A percentile compares a stretch with the other conserved stretches of the same genome.
Conservation (phyloP, 345 rosid genomes). For the Laguncularia racemosa region DNA sequence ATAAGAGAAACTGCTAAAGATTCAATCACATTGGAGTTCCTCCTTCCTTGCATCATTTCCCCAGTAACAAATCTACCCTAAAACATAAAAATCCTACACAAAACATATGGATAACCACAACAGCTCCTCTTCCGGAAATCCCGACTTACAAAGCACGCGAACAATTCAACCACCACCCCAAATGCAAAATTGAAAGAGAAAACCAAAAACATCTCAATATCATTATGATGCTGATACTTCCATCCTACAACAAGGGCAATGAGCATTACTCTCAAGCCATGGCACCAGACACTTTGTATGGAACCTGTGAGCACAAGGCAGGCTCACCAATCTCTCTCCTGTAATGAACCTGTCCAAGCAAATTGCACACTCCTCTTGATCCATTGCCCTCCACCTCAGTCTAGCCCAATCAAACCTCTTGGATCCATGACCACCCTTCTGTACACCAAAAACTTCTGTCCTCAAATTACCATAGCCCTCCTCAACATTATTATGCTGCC, state of each 20-base stretch:
- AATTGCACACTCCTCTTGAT: slow-evolving; percentile 62
- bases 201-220: too few relatives aligned
- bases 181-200: too few relatives aligned
- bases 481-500: background rate
- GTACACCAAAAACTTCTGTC: slow-evolving; percentile 21
- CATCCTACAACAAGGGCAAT: slow-evolving; percentile 75
- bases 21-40: too few relatives aligned
- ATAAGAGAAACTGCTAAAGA: too few relatives aligned
- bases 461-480: slow-evolving; percentile 21
- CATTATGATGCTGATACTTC: slow-evolving; percentile 13
- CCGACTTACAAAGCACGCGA: too few relatives aligned
- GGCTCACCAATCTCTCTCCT: slow-evolving; percentile 46
- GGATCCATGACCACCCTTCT: slow-evolving; percentile 18
- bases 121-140: too few relatives aligned
- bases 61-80: too few relatives aligned
- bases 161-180: too few relatives aligned
- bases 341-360: slow-evolving; percentile 57
- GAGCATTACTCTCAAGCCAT: slow-evolving; percentile 53
- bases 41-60: too few relatives aligned
- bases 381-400: slow-evolving; percentile 47
- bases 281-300: slow-evolving; percentile 58
- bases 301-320: slow-evolving; percentile 69
- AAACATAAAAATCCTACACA: too few relatives aligned
- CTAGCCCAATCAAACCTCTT: slow-evolving; percentile 42
- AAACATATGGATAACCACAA: too few relatives aligned